These are phyloP conservation scores for Pseudopithomyces chartarum DNA, from an alignment of 2,329 filamentous ascomycete genomes.

Conservation along the genomic window DNA sequence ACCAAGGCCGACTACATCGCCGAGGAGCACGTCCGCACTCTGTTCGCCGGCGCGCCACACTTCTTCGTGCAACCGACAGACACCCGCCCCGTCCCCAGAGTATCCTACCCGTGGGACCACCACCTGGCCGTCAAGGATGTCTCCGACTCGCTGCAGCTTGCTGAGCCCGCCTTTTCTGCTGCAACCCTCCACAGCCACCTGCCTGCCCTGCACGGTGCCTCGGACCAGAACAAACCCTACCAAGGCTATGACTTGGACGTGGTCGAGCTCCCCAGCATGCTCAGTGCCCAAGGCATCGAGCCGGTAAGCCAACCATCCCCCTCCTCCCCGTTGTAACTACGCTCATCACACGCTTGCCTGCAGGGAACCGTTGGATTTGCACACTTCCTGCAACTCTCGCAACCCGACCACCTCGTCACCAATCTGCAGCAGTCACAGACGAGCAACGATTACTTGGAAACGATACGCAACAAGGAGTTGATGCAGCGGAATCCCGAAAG, in stretches of 20 bases:
- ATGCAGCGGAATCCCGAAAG: slow-evolving; percentile 44
- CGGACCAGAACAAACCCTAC: slow-evolving; percentile 22
- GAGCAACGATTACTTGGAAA: slow-evolving; percentile 33
- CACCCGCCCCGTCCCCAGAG: slow-evolving; percentile 65
- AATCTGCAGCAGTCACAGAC: slow-evolving; percentile 60
- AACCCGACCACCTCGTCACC: slow-evolving; percentile 63
- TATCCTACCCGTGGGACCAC: slow-evolving; percentile 71
- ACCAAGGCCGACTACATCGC: slow-evolving; percentile 21
- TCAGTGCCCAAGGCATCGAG: slow-evolving; percentile 73
- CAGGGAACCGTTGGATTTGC: slow-evolving; percentile 69
- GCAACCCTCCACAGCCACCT: slow-evolving; percentile 35
- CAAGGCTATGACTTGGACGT: slow-evolving; percentile 38
- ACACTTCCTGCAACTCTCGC: slow-evolving; percentile 68
- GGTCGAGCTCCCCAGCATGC: slow-evolving; percentile 70
- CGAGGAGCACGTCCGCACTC: slow-evolving; percentile 66
- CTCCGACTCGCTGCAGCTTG: slow-evolving; percentile 54
- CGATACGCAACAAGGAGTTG: slow-evolving; percentile 51
- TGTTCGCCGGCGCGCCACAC: slow-evolving; percentile 78
- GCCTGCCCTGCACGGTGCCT: slow-evolving; percentile 13
- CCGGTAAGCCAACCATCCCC: slow-evolving; percentile 42
- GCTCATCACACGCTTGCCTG: neutral
- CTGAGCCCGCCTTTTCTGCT: slow-evolving; percentile 44
- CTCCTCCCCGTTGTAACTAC: neutral
- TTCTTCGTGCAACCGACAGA: slow-evolving; percentile 68
- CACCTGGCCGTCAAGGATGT: slow-evolving; percentile 63